Percentiles rank a stretch among this genome's conserved stretches.
Conservation (phyloP, 1,284 basidiomycete genomes). For the Papiliotrema nemorosa region DNA sequence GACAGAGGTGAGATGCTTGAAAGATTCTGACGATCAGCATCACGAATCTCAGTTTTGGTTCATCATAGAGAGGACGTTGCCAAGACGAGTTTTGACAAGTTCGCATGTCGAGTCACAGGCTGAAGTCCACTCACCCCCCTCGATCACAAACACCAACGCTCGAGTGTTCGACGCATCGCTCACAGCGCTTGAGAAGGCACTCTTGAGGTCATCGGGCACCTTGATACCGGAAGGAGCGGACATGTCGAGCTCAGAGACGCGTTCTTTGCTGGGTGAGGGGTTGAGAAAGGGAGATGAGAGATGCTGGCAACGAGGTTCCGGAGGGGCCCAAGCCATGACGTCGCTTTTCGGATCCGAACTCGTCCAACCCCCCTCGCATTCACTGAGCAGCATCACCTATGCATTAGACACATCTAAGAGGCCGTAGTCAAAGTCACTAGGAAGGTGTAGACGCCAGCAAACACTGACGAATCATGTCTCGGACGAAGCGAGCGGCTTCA, state of each 20-base stretch:
- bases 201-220: slow-evolving; percentile 35
- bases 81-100: no score
- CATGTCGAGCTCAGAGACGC: slow-evolving; percentile 36
- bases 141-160: slow-evolving; percentile 47
- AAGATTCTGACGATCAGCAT: slow-evolving; percentile 26
- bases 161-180: slow-evolving; percentile 28
- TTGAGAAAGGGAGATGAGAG: background rate
- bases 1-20: slow-evolving; percentile 34
- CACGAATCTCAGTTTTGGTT: background rate
- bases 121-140: slow-evolving; percentile 40
- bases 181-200: slow-evolving; percentile 37
- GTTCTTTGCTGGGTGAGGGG: background rate
- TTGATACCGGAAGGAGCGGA: slow-evolving; percentile 49
- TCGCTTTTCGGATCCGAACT: no score
- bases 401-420: background rate
- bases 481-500: background rate
- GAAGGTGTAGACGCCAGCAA: no score
- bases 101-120: no score
- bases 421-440: no score
- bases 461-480: slow-evolving; percentile 1
- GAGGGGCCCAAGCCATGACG: no score
- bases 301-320: no score
- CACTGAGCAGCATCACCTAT: no score
- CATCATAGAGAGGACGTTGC: no score
- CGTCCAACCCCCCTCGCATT: background rate